Evolutionary conservation across 805 yeast species (phyloP), one percentile per base, ranked within the genome.

Genomic region (Zygosaccharomyces bisporus): DNA sequence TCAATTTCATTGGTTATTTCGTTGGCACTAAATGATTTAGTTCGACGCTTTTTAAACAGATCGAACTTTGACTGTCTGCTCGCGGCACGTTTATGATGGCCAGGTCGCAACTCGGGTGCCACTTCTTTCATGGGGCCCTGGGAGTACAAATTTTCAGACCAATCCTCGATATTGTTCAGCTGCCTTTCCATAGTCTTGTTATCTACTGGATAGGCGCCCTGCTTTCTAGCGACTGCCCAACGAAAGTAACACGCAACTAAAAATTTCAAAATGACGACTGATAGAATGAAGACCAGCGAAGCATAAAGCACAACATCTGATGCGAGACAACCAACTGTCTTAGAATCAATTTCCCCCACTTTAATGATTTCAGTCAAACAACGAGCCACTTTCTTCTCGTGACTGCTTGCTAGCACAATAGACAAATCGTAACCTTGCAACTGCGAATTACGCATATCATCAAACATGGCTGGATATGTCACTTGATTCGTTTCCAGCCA

Each of bases 301-400:
- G 84, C 75, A 55, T 80, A 79, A 48, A 93, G 74, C 1, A 93
- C 96, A 31, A 90, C 80, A 43, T 80, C 70, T 0, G 97, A 88
- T 0, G 96, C 95, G 58, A 93, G 81, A 68, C 99, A 93, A 4
- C 99, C 99, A 57, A 93, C 80, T 5, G 95, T 81, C 30, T 86
- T 86, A 2, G 90, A 79, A 60, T 93, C 98, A 33, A 93, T 78
- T 39, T 79, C 81, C 17, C 99, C 99, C 12, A 91, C 95, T 65
- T 84, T 87, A 41, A 86, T 72, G 43, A 88, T 85, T 64, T 93
- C 98, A 8, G 83, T 70, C 44, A 93, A 69, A 64, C 99, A 93
- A 56, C 81, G 77, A 5, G 93, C 95, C 4, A 80, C 78, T 57
- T 76, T 74, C 46, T 90, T 77, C n/a, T 75, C 78, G 25, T 80